Percentiles rank a stretch among this genome's conserved stretches.
Conservation (phyloP, 495 filamentous ascomycete genomes). For the Tricharina praecox region DNA sequence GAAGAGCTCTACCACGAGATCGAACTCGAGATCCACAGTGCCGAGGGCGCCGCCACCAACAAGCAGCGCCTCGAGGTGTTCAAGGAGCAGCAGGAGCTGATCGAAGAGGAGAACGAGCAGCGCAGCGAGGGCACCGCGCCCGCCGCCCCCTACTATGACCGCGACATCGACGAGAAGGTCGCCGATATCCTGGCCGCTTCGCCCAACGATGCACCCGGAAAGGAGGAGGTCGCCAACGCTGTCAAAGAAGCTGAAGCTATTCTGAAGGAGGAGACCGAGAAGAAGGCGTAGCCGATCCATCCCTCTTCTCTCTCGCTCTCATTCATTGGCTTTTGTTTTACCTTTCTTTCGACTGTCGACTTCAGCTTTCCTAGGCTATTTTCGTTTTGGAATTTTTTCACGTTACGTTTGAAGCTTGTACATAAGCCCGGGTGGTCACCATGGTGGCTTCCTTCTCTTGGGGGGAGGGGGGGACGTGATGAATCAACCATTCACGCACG, state of each 20-base stretch:
- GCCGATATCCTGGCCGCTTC: slow-evolving; percentile 30
- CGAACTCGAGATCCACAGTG: slow-evolving; percentile 92
- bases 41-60: slow-evolving; percentile 95
- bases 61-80: slow-evolving; percentile 98
- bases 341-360: too few relatives aligned
- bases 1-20: slow-evolving; percentile 99
- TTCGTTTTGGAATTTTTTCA: too few relatives aligned
- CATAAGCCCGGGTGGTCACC: too few relatives aligned
- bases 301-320: too few relatives aligned
- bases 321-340: too few relatives aligned
- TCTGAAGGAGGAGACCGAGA: slow-evolving; percentile 1
- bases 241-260: not conserved
- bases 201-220: not conserved
- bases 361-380: too few relatives aligned
- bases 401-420: too few relatives aligned
- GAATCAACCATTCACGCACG: too few relatives aligned
- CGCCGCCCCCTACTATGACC: slow-evolving; percentile 50
- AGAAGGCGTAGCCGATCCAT: not conserved
- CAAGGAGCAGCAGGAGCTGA: slow-evolving; percentile 96
- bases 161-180: slow-evolving; percentile 72
- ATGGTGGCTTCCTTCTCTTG: too few relatives aligned
- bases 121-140: slow-evolving; percentile 45
- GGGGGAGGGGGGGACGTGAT: too few relatives aligned
- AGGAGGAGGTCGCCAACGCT: not conserved
- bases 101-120: slow-evolving; percentile 91